phyloP scores from a whole-genome alignment of 345 rosid genomes.

The Gossypium thurberi region DNA sequence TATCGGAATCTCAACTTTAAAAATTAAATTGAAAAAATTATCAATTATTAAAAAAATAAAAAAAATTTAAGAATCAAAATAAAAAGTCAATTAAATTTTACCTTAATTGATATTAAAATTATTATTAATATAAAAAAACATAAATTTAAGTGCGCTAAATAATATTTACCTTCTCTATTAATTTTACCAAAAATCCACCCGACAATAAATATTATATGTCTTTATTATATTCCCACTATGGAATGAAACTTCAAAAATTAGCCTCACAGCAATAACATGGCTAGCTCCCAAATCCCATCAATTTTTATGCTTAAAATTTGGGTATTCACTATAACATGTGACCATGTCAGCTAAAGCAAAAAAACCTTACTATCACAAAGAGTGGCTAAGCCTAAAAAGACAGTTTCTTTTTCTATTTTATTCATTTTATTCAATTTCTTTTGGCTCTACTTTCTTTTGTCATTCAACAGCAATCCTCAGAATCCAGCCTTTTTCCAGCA shows the following conservation, averaged over 20 bases:
- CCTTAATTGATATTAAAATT: too few relatives aligned
- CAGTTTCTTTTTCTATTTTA: background rate
- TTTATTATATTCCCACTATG: too few relatives aligned
- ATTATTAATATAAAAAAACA: too few relatives aligned
- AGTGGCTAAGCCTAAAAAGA: background rate
- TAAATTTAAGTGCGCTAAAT: fast-evolving
- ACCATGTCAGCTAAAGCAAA: conserved; percentile 20
- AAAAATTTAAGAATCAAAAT: fast-evolving
- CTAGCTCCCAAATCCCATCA: background rate
- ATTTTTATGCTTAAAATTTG: background rate
- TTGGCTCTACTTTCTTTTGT: conserved; percentile 17
- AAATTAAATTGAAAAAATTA: too few relatives aligned
- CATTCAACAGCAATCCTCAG: conserved; percentile 29
- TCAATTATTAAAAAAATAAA: too few relatives aligned
- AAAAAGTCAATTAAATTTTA: too few relatives aligned
- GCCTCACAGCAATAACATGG: too few relatives aligned
- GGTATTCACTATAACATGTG: conserved; percentile 14
- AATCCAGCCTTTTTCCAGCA: conserved; percentile 38
- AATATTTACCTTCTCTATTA: too few relatives aligned
- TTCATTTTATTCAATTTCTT: background rate
- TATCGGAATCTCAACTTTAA: too few relatives aligned
- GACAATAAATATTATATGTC: too few relatives aligned
- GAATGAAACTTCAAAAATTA: too few relatives aligned
- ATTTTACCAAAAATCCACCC: too few relatives aligned
- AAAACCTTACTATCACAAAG: background rate